phyloP scores from a whole-genome alignment of 1,139 yeast species.

The Meyerozyma carpophila region DNA sequence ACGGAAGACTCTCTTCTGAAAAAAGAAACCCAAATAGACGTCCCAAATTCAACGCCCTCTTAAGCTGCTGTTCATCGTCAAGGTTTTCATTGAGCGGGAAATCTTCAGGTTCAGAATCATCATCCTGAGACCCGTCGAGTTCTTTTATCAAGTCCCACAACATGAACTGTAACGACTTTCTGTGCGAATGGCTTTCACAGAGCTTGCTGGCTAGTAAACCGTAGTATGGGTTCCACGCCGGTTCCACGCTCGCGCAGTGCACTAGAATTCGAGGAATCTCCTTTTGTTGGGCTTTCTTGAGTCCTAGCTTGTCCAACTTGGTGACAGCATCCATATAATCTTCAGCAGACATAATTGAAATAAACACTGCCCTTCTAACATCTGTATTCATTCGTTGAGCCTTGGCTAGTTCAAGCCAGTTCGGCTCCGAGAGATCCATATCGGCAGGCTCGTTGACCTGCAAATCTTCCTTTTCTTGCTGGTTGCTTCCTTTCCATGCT shows the following conservation, averaged over 20 bases:
- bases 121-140: constrained; percentile 41
- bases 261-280: constrained; percentile 83
- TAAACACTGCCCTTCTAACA: constrained; percentile 85
- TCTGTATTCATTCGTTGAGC: constrained; percentile 94
- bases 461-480: constrained; percentile 25
- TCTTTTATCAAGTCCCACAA: constrained; percentile 86
- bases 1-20: constrained; percentile 65
- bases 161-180: constrained; percentile 82
- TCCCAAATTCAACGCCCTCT: constrained; percentile 66
- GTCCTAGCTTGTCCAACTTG: constrained; percentile 69
- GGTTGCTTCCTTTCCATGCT: constrained; percentile 76
- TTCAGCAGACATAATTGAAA: constrained; percentile 91
- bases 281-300: constrained; percentile 78
- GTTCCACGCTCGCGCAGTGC: constrained; percentile 83
- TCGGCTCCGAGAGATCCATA: constrained; percentile 68
- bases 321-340: constrained; percentile 87
- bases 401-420: constrained; percentile 84
- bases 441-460: constrained; percentile 38
- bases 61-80: constrained; percentile 42
- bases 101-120: constrained; percentile 39
- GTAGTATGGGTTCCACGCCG: constrained; percentile 86
- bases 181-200: constrained; percentile 62
- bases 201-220: constrained; percentile 73
- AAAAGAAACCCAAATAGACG: constrained; percentile 72
- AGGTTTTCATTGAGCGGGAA: constrained; percentile 29